Evolutionary conservation across 2,329 filamentous ascomycete species (phyloP).

Genomic region (Diaporthe capsici): DNA sequence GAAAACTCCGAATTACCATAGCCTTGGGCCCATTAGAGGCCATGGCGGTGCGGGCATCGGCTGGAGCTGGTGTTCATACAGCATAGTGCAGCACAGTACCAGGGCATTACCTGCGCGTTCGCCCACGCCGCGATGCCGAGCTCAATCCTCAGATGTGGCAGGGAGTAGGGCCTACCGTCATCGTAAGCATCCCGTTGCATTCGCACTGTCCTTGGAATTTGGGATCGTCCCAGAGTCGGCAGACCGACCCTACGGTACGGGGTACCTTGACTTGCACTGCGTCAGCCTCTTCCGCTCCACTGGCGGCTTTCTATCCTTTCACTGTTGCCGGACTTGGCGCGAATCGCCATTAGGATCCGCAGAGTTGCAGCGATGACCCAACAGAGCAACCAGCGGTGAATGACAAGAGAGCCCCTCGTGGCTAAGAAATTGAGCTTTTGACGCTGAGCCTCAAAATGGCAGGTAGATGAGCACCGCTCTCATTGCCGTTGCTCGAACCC

Average conservation of each 20-base stretch:
- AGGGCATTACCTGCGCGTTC: neutral
- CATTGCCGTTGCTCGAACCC: neutral
- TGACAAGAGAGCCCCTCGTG: slow-evolving; percentile 16
- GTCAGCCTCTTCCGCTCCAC: slow-evolving; percentile 27
- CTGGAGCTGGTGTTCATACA: slow-evolving; percentile 2
- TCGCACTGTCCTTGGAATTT: slow-evolving; percentile 24
- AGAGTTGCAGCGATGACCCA: slow-evolving; percentile 30
- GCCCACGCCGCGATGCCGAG: slow-evolving; percentile 18
- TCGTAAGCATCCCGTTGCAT: slow-evolving; percentile 10
- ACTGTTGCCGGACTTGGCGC: slow-evolving; percentile 42
- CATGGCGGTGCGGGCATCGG: neutral
- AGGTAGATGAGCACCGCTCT: slow-evolving; percentile 8
- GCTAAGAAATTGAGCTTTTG: slow-evolving; percentile 5
- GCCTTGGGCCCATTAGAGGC: slow-evolving; percentile 16
- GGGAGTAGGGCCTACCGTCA: slow-evolving; percentile 1
- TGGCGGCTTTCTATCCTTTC: slow-evolving; percentile 25
- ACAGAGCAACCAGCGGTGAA: slow-evolving; percentile 36
- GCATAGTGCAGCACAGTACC: neutral
- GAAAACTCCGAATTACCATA: slow-evolving; percentile 24
- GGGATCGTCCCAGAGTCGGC: slow-evolving; percentile 32
- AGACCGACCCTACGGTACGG: slow-evolving; percentile 28
- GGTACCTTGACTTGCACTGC: slow-evolving; percentile 20
- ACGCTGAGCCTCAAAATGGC: neutral
- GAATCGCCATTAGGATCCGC: slow-evolving; percentile 37
- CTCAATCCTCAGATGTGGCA: neutral